A percentile compares a stretch with the other conserved stretches of the same genome.
Conservation (phyloP, 768 basidiomycete genomes). For the Suillus cothurnatus region DNA sequence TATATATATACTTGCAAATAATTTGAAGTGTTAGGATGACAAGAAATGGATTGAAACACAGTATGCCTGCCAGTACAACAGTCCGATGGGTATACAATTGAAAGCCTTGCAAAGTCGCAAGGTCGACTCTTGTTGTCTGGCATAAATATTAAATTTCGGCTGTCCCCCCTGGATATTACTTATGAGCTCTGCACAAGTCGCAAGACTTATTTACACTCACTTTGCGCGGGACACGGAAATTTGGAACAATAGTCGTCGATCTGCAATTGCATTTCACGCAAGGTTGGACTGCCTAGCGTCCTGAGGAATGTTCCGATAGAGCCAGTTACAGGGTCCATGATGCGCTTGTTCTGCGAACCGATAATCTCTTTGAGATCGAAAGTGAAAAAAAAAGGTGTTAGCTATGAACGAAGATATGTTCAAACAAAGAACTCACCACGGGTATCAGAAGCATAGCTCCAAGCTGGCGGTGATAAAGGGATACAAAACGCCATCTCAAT, state of each 20-base stretch:
- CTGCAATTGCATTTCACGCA: slow-evolving; percentile 3
- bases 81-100: background rate
- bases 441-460: background rate
- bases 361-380: background rate
- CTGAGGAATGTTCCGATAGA: background rate
- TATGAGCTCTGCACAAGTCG: background rate
- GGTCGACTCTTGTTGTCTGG: too few species aligned
- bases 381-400: background rate
- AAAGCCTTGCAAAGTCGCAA: background rate
- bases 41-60: background rate
- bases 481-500: background rate
- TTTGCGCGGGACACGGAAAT: background rate
- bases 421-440: background rate
- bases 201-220: background rate
- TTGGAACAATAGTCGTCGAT: background rate
- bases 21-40: background rate
- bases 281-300: background rate
- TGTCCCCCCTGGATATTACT: background rate
- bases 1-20: slow-evolving; percentile 6
- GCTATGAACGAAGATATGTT: background rate
- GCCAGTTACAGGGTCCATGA: background rate
- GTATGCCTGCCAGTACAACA: slow-evolving; percentile 1
- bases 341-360: background rate
- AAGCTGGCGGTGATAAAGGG: background rate
- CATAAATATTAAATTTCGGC: too few species aligned